Percentiles rank a stretch among this genome's conserved stretches.
Evolutionary conservation across 257 asterid species (phyloP).

Genomic region (Solanum chaucha): DNA sequence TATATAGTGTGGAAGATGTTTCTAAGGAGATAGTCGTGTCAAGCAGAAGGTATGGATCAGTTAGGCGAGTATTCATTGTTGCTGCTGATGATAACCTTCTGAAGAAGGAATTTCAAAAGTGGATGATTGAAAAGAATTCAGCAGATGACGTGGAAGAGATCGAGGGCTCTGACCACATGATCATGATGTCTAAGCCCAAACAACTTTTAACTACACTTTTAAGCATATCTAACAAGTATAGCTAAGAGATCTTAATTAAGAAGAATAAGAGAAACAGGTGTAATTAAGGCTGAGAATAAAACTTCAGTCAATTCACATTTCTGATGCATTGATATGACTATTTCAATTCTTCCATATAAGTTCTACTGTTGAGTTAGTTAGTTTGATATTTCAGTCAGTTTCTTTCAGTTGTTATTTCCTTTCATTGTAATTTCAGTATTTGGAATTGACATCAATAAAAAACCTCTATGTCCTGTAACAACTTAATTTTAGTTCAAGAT

Average conservation of each 20-base stretch:
- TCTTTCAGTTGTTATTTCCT: background rate
- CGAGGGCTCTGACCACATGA: constrained; percentile 29
- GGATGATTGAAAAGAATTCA: constrained; percentile 24
- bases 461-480: background rate
- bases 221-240: background rate
- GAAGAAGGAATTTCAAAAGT: constrained; percentile 5
- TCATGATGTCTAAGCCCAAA: constrained; percentile 21
- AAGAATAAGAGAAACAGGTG: background rate
- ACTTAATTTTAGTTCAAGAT: background rate
- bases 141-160: constrained; percentile 19
- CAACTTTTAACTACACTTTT: constrained; percentile 3
- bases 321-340: background rate
- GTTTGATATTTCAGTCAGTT: background rate
- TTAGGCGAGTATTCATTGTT: constrained; percentile 12
- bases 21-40: constrained; percentile 4
- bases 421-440: background rate
- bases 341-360: background rate
- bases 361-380: background rate
- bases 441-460: background rate
- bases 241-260: background rate
- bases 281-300: background rate
- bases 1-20: constrained; percentile 1
- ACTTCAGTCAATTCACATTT: background rate
- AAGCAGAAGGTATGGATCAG: constrained; percentile 5
- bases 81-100: background rate